These are phyloP conservation scores for Liquidambar formosana DNA, from an alignment of 164 flowering plant genomes.

Conservation along the genomic window DNA sequence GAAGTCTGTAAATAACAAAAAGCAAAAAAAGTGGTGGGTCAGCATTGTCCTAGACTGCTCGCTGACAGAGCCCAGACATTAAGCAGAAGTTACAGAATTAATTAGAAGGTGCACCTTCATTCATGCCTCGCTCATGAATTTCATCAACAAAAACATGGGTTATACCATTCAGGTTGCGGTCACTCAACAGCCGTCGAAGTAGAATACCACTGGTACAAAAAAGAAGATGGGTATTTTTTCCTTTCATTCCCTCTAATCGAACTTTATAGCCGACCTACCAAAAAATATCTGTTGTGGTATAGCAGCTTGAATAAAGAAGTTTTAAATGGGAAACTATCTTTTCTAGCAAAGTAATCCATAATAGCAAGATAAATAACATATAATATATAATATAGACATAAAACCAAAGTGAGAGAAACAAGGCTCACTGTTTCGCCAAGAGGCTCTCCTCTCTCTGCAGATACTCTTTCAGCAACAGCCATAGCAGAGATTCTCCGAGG, in stretches of 20 bases:
- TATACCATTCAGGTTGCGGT: constrained; percentile 83
- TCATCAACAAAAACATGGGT: constrained; percentile 99
- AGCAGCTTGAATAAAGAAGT: constrained; percentile 30
- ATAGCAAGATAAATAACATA: neutral
- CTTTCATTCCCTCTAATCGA: constrained; percentile 96
- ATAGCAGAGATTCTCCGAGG: constrained; percentile 99
- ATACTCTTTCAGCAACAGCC: constrained; percentile 95
- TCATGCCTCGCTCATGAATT: constrained; percentile 99
- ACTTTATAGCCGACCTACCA: constrained; percentile 98
- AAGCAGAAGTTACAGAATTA: neutral
- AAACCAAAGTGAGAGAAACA: constrained; percentile 7
- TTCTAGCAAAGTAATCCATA: no score
- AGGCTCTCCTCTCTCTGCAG: constrained; percentile 96
- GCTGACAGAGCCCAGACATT: neutral
- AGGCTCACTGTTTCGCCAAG: constrained; percentile 90
- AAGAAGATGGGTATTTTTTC: constrained; percentile 96
- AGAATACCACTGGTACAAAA: constrained; percentile 99
- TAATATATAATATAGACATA: neutral
- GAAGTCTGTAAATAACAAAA: constrained; percentile 57
- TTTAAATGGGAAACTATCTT: constrained; percentile 1
- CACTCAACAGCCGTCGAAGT: constrained; percentile 83
- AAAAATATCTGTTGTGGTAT: constrained; percentile 42
- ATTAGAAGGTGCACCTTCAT: constrained; percentile 66
- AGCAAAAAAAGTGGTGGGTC: constrained; percentile 4
- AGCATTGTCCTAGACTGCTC: constrained; percentile 1